A percentile compares a stretch with the other conserved stretches of the same genome.
These are phyloP conservation scores for Cyclotella baltica DNA, from an alignment of 108 stramenopile genomes.

Conservation along the genomic window DNA sequence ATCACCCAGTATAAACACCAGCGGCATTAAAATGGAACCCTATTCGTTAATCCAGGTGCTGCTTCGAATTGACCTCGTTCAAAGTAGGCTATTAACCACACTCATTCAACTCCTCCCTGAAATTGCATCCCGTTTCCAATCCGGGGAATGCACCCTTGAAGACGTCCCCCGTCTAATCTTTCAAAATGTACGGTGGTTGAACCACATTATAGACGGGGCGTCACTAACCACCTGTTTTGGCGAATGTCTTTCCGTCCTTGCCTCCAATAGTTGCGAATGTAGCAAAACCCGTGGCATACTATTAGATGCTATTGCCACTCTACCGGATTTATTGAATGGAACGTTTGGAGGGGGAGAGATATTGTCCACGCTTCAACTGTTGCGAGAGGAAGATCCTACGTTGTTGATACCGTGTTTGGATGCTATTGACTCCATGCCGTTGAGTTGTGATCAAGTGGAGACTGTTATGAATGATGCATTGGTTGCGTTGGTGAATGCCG, in stretches of 20 bases:
- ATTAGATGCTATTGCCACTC: constrained; percentile 49
- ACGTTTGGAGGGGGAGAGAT: constrained; percentile 24
- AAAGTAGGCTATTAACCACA: constrained; percentile 44
- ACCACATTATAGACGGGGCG: constrained; percentile 46
- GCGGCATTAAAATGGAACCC: constrained; percentile 21
- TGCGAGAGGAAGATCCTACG: constrained; percentile 48
- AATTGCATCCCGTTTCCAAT: constrained; percentile 27
- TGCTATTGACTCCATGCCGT: constrained; percentile 53
- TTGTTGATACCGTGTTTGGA: constrained; percentile 58
- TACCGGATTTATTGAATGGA: constrained; percentile 52
- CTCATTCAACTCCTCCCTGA: constrained; percentile 47
- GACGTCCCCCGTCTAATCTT: constrained; percentile 58
- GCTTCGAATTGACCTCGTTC: constrained; percentile 54
- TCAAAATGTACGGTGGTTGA: constrained; percentile 56
- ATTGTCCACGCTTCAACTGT: constrained; percentile 34
- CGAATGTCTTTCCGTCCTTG: constrained; percentile 46
- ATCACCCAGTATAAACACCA: constrained; percentile 4
- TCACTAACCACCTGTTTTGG: constrained; percentile 36
- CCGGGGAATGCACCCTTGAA: neutral
- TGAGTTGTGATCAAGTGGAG: constrained; percentile 23
- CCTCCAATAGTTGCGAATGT: constrained; percentile 25
- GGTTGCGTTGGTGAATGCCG: constrained; percentile 47
- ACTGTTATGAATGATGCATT: constrained; percentile 43
- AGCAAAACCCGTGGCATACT: constrained; percentile 23
- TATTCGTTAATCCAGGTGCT: constrained; percentile 53